A percentile compares a stretch with the other conserved stretches of the same genome.
phyloP scores from a whole-genome alignment of 331 rosid species.

The Telfairia occidentalis region DNA sequence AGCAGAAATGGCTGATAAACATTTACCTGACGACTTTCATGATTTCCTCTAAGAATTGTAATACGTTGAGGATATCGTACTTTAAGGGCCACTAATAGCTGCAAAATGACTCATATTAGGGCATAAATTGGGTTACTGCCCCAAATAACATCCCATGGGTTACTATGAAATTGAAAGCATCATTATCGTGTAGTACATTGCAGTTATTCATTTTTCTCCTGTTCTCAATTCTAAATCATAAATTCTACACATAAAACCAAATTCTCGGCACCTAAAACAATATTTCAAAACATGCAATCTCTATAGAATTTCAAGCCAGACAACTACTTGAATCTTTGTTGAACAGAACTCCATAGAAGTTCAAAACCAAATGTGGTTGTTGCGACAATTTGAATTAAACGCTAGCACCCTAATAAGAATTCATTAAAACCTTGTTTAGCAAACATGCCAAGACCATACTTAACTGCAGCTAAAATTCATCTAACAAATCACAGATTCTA shows the following conservation, averaged over 20 bases:
- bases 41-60: slow-evolving; percentile 94
- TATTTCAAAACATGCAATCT: neutral
- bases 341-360: neutral
- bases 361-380: neutral
- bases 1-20: neutral
- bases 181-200: neutral
- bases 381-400: neutral
- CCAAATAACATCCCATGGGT: neutral
- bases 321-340: neutral
- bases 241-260: neutral
- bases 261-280: neutral
- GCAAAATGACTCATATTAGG: slow-evolving; percentile 25
- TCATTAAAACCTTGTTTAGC: neutral
- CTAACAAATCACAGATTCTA: neutral
- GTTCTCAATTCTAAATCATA: neutral
- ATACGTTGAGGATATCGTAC: slow-evolving; percentile 89
- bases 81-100: slow-evolving; percentile 91
- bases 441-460: neutral
- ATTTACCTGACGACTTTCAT: slow-evolving; percentile 95
- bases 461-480: neutral
- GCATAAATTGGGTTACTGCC: neutral
- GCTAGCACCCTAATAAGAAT: neutral
- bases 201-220: neutral
- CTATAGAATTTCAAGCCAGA: slow-evolving; percentile 1
- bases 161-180: too few species aligned